Evolutionary conservation across 306 rosid species (phyloP), one percentile per base, ranked within the genome.

Genomic region (Cyclanthera cordifolia): DNA sequence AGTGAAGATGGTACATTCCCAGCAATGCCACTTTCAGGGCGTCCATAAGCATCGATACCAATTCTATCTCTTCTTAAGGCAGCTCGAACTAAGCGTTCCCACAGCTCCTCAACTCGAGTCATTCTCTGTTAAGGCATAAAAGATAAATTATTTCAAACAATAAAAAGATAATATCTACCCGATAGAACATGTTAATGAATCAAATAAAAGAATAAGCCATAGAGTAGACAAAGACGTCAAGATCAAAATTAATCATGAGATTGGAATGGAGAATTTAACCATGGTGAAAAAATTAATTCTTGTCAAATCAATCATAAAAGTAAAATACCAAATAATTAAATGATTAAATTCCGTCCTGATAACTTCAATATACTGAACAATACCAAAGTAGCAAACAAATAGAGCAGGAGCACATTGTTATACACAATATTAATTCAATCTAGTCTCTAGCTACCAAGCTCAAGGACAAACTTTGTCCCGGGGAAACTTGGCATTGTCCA

Each of bases 1-100:
- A 93, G 93, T 0, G 98, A 93, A 34, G 96, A 93, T 21, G 98
- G 98, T 14, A 93, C 95, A 64, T 84, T 76, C 71, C 95, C 91
- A 45, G 91, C 98, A 72, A 93, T 89, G 37, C 95, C 91, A 57
- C 79, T 82, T 73, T 49, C 80, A 49, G 75, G 96, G 45, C 70
- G 84, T 48, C 95, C 95, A 77, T 76, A 82, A 19, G 81, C 85
- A 83, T 84, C 96, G 32, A 54, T 76, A 19, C 96, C 94, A 67
- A 82, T 83, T 81, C 95, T 87, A 57, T 80, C 94, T 82, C 94
- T 87, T 67, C 88, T 80, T 50, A 93, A 77, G 9, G 82, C 94
- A 19, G 96, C 89, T 4, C 94, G 91, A 60, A 93, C 98, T 79
- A 93, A 66, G 59, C 90, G 87, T 82, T 87, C 96, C 98, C 96